phyloP scores from a whole-genome alignment of 768 basidiomycete genomes.

The Gelatoporia subvermispora region DNA sequence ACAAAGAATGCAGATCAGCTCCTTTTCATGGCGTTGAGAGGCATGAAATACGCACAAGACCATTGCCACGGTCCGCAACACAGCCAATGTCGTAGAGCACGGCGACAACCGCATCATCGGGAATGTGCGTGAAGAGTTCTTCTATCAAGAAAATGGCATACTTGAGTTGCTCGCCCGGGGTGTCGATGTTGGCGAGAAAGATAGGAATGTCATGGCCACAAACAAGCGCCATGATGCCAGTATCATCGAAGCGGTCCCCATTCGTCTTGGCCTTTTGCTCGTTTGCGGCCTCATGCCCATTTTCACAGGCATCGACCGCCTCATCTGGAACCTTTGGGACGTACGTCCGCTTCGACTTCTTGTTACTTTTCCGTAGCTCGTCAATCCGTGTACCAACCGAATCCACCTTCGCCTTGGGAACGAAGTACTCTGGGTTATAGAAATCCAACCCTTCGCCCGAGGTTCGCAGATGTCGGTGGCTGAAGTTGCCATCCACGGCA shows the following conservation, averaged over 20 bases:
- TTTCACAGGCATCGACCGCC: conserved; percentile 26
- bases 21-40: too few relatives aligned
- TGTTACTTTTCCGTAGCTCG: background rate
- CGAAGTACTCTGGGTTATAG: conserved; percentile 1
- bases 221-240: conserved; percentile 33
- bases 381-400: background rate
- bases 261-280: conserved; percentile 25
- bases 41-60: background rate
- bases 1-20: too few relatives aligned
- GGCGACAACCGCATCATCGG: conserved; percentile 20
- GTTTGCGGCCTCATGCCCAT: conserved; percentile 27
- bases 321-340: conserved; percentile 12
- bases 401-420: background rate
- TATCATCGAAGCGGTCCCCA: conserved; percentile 26
- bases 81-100: conserved; percentile 33
- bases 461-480: background rate
- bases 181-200: conserved; percentile 36
- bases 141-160: conserved; percentile 32
- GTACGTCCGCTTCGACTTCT: background rate
- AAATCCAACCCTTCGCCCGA: background rate
- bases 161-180: conserved; percentile 34
- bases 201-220: conserved; percentile 35
- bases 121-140: conserved; percentile 26
- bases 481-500: background rate
- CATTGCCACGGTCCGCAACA: conserved; percentile 26